Conservation (phyloP, 2,329 filamentous ascomycete species). For the Trichoderma atrobrunneum region DNA sequence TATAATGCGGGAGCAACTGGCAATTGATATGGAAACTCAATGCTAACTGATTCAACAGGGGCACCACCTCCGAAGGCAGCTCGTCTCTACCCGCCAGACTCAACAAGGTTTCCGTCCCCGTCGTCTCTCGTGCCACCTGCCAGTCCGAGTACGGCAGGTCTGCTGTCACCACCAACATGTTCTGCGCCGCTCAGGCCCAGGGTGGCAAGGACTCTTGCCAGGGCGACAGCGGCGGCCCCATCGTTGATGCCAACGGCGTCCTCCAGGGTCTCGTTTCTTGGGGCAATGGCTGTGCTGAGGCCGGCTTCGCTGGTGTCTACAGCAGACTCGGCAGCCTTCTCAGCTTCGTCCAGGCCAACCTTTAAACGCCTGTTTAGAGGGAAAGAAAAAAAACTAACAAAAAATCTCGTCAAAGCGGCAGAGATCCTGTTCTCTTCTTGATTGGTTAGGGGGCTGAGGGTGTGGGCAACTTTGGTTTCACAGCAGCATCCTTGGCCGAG, state of each 20-base stretch:
- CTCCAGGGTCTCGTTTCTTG: slow-evolving; percentile 33
- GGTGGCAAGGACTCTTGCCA: slow-evolving; percentile 35
- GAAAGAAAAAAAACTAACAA: background rate
- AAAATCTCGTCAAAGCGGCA: background rate
- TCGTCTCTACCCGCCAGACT: slow-evolving; percentile 23
- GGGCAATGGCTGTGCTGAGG: slow-evolving; percentile 31
- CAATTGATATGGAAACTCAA: background rate
- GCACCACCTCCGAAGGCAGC: slow-evolving; percentile 23
- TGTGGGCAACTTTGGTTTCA: background rate
- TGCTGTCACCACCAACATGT: slow-evolving; percentile 31
- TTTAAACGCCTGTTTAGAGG: background rate
- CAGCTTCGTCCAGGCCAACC: slow-evolving; percentile 26
- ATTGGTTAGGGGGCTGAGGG: background rate
- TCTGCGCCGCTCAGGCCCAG: slow-evolving; percentile 30
- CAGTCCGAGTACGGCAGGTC: slow-evolving; percentile 24
- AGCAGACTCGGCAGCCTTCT: slow-evolving; percentile 28
- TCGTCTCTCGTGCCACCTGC: slow-evolving; percentile 30
- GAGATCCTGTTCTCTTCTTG: background rate
- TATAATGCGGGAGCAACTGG: background rate
- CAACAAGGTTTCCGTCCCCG: slow-evolving; percentile 33
- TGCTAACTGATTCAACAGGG: slow-evolving; percentile 24
- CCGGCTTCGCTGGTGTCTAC: slow-evolving; percentile 31
- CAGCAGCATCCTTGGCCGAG: background rate
- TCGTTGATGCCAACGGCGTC: slow-evolving; percentile 26
- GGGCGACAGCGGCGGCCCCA: slow-evolving; percentile 34